Percentiles rank a stretch among this genome's conserved stretches.
Conservation (phyloP, 2,329 filamentous ascomycete species). For the Balansia obtecta region DNA sequence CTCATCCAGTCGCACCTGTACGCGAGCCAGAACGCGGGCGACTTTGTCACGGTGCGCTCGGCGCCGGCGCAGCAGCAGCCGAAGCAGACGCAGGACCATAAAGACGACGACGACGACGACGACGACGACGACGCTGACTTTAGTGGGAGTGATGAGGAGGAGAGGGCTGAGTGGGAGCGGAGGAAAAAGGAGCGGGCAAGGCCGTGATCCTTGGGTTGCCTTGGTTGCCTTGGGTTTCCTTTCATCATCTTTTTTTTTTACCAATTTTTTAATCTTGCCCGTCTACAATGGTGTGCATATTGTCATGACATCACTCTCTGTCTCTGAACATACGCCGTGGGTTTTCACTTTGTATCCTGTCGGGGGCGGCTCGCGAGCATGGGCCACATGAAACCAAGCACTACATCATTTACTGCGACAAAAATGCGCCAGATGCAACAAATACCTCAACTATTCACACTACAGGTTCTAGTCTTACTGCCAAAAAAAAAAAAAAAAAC, state of each 20-base stretch:
- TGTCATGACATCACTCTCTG: neutral
- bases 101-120: constrained; percentile 26
- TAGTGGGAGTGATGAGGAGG: constrained; percentile 52
- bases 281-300: neutral
- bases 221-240: neutral
- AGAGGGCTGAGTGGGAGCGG: constrained; percentile 49
- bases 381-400: neutral
- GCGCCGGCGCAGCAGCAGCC: neutral
- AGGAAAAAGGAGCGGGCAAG: constrained; percentile 29
- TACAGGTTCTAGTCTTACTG: constrained; percentile 2
- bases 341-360: neutral
- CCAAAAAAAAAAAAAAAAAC: constrained; percentile 3
- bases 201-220: constrained; percentile 10
- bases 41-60: constrained; percentile 33
- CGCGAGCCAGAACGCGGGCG: constrained; percentile 42
- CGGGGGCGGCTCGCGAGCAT: neutral
- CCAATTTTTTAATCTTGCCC: neutral
- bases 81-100: no score
- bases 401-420: neutral
- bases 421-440: neutral
- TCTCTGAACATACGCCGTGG: no score
- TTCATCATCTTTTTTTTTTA: no score
- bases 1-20: constrained; percentile 63
- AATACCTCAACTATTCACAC: constrained; percentile 1
- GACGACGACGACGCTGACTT: constrained; percentile 47